Evolutionary conservation across 2,329 filamentous ascomycete genomes (phyloP).

Genomic region (Beauveria pseudobassiana): DNA sequence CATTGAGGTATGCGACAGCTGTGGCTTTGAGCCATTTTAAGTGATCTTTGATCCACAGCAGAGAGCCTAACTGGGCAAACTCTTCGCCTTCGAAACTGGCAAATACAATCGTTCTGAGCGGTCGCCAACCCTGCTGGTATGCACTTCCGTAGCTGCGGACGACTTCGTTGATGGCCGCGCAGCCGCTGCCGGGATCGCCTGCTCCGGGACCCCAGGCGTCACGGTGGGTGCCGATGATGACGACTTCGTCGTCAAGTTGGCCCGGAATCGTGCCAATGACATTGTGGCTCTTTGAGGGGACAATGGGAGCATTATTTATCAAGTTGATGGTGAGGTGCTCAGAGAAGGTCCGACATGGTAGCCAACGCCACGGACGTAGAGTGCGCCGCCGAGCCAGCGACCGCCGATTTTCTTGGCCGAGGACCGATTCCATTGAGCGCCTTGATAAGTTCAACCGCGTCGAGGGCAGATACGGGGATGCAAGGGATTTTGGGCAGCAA

Average conservation of each 20-base stretch:
- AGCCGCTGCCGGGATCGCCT: constrained; percentile 77
- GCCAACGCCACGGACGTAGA: constrained; percentile 26
- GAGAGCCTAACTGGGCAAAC: constrained; percentile 72
- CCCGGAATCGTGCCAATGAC: constrained; percentile 78
- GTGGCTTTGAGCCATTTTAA: constrained; percentile 65
- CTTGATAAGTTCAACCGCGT: constrained; percentile 69
- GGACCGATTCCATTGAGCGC: constrained; percentile 68
- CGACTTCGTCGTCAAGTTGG: constrained; percentile 65
- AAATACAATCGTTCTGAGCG: constrained; percentile 64
- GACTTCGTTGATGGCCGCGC: constrained; percentile 68
- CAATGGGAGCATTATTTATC: constrained; percentile 57
- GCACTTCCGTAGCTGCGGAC: constrained; percentile 65
- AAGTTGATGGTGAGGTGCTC: constrained; percentile 52
- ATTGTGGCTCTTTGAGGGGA: constrained; percentile 44
- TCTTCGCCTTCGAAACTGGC: constrained; percentile 68
- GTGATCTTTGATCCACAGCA: constrained; percentile 82
- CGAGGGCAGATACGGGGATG: constrained; percentile 69
- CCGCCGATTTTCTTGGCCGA: constrained; percentile 59
- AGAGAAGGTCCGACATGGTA: constrained; percentile 36
- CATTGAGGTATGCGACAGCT: constrained; percentile 71
- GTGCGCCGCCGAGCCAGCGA: constrained; percentile 48
- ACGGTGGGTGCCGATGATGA: constrained; percentile 68
- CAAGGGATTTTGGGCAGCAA: constrained; percentile 71
- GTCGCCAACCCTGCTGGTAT: constrained; percentile 68
- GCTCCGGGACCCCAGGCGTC: constrained; percentile 83